Base-by-base conservation (phyloP, 345 rosid species). In the Moricandia moricandioides region DNA sequence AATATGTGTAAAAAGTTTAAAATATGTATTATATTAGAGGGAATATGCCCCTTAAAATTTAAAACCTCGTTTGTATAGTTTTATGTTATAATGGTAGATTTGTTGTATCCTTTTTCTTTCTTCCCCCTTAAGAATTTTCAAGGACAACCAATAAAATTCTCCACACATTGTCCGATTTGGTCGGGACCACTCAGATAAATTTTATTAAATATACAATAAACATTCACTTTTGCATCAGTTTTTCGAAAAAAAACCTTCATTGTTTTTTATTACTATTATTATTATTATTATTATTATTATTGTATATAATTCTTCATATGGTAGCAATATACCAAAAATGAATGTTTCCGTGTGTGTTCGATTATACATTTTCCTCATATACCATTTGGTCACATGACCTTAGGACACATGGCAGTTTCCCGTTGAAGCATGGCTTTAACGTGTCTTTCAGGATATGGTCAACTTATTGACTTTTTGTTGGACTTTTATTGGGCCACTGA, bases 401-500 rank as follows among this genome's bases (percentile, higher is more conserved):
- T 29, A n/a, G 17, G 65, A 77, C 80, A 77, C 76, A 29, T 77
- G 80, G 75, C 80, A 56, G 61, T 66, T 70, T 70, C 80, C 71
- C 30, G 80, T 70, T 77, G 76, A 45, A 77, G 21, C 80, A 71
- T 70, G 45, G 34, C 12, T 70, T 65, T 56, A 60, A 65, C 76
- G 76, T 77, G 75, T 40, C n/a, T 70, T 70, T 70, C 6, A 43
- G 45, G 80, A 77, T 77, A 57, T 64, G 56, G 80, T 77, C 80
- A 77, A 77, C 54, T 33, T 55, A 57, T 65, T 77, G 72, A 71
- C 62, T 77, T 56, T 12, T 9, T 21, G 24, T 33, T 77, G 72
- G 76, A 37, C 67, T 65, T 45, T 77, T 29, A 29, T 29, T 29
- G 31, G 65, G 70, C 75, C 54, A 8, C 37, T 40, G 1, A 7